Evolutionary conservation across 2,329 filamentous ascomycete species (phyloP).

Genomic region (Colletotrichum viniferum): DNA sequence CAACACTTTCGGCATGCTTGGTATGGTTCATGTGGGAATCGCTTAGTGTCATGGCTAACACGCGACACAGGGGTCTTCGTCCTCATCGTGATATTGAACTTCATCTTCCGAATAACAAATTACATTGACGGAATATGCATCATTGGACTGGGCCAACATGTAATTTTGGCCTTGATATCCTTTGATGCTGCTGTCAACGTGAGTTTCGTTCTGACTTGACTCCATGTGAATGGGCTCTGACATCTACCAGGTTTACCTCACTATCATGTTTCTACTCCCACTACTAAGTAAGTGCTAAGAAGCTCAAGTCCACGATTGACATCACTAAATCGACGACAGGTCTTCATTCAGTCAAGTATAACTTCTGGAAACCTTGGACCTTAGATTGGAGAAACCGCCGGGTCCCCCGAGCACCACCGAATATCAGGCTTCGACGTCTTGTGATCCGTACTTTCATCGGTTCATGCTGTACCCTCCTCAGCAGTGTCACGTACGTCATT

Average conservation of each 20-base stretch:
- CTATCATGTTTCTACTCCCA: slow-evolving; percentile 6
- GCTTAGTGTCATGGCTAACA: neutral
- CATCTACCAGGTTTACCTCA: neutral
- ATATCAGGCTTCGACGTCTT: neutral
- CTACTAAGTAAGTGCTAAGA: neutral
- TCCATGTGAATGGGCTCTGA: neutral
- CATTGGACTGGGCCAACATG: neutral
- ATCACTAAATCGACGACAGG: neutral
- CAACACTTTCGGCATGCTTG: slow-evolving; percentile 13
- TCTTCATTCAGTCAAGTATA: slow-evolving; percentile 11
- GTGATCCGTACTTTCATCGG: slow-evolving; percentile 13
- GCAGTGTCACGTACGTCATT: neutral
- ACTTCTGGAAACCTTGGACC: slow-evolving; percentile 19
- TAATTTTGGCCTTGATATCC: neutral
- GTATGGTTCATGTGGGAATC: neutral
- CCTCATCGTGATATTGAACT: slow-evolving; percentile 9
- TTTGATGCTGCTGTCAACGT: slow-evolving; percentile 15
- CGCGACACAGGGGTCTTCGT: neutral
- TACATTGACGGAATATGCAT: neutral
- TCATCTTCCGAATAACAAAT: slow-evolving; percentile 12
- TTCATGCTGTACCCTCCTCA: slow-evolving; percentile 2
- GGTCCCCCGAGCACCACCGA: slow-evolving; percentile 1
- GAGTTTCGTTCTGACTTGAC: neutral
- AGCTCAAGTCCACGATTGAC: rapidly evolving
- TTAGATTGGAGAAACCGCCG: slow-evolving; percentile 5